Conservation (phyloP, 805 yeast genomes). For the Candida boidinii region DNA sequence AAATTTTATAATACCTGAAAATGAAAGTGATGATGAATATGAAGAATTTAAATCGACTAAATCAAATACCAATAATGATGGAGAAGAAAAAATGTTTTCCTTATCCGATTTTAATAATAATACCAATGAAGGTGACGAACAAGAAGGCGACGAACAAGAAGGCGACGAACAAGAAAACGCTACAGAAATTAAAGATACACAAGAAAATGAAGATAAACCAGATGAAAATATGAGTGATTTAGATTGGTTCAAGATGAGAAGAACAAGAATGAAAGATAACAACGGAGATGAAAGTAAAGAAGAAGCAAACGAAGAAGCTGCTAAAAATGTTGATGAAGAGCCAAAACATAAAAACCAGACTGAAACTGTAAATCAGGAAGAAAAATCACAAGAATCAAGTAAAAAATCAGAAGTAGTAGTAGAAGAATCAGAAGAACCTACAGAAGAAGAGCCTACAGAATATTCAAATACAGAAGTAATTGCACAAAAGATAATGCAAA, state of each 20-base stretch:
- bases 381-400: slow-evolving; percentile 5
- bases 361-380: not conserved
- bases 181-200: slow-evolving; percentile 10
- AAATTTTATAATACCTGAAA: slow-evolving; percentile 25
- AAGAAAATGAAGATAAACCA: slow-evolving; percentile 15
- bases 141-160: slow-evolving; percentile 21
- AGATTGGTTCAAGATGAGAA: slow-evolving; percentile 78
- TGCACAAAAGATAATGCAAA: slow-evolving; percentile 43
- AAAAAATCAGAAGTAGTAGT: slow-evolving; percentile 2
- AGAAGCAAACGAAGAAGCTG: slow-evolving; percentile 8
- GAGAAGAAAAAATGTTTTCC: slow-evolving; percentile 35
- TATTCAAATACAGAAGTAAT: slow-evolving; percentile 36
- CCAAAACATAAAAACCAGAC: slow-evolving; percentile 1
- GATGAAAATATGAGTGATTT: slow-evolving; percentile 54
- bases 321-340: not conserved
- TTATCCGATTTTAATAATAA: slow-evolving; percentile 11
- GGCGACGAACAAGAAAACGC: slow-evolving; percentile 42
- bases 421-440: slow-evolving; percentile 8
- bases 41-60: slow-evolving; percentile 35
- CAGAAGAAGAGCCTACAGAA: slow-evolving; percentile 8
- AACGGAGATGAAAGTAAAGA: slow-evolving; percentile 15
- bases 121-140: not conserved
- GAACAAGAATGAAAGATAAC: slow-evolving; percentile 59
- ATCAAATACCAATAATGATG: slow-evolving; percentile 23
- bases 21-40: slow-evolving; percentile 44